phyloP scores from a whole-genome alignment of 305 asterid species.

The Plantago rigida region DNA sequence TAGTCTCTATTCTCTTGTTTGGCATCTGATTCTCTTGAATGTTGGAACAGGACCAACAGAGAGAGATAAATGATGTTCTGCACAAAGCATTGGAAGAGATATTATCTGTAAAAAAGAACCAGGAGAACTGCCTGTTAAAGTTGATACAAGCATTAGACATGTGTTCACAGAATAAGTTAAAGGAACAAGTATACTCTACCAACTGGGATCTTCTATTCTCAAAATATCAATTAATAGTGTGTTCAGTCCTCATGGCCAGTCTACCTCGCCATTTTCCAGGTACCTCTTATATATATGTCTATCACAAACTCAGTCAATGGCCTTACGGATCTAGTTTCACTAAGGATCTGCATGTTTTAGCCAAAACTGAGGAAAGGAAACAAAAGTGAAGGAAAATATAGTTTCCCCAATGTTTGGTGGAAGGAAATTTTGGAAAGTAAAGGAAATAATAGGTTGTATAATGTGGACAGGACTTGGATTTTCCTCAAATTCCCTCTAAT shows the following conservation, averaged over 20 bases:
- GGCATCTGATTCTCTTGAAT: slow-evolving; percentile 23
- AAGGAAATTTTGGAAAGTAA: no score
- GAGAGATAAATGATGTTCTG: slow-evolving; percentile 52
- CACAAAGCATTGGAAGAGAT: slow-evolving; percentile 72
- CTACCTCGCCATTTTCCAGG: slow-evolving; percentile 88
- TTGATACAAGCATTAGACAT: slow-evolving; percentile 54
- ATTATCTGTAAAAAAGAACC: slow-evolving; percentile 57
- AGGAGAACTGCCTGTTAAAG: slow-evolving; percentile 65
- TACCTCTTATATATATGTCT: slow-evolving; percentile 25
- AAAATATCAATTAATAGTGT: slow-evolving; percentile 57
- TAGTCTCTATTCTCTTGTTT: slow-evolving; percentile 1
- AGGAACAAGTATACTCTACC: slow-evolving; percentile 31
- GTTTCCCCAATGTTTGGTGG: no score
- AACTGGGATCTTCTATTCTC: slow-evolving; percentile 42
- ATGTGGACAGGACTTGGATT: no score
- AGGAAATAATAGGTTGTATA: no score
- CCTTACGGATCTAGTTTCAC: slow-evolving; percentile 14
- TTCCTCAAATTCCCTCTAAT: no score
- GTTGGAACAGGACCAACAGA: slow-evolving; percentile 49
- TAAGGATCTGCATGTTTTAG: background rate
- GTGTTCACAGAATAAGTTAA: slow-evolving; percentile 34
- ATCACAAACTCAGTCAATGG: slow-evolving; percentile 15
- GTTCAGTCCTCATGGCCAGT: slow-evolving; percentile 77
- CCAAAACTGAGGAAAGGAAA: no score
- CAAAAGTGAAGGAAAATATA: no score